A percentile compares a stretch with the other conserved stretches of the same genome.
Conservation (phyloP, 176 grass and related monocot genomes). For the Raddia guianensis region DNA sequence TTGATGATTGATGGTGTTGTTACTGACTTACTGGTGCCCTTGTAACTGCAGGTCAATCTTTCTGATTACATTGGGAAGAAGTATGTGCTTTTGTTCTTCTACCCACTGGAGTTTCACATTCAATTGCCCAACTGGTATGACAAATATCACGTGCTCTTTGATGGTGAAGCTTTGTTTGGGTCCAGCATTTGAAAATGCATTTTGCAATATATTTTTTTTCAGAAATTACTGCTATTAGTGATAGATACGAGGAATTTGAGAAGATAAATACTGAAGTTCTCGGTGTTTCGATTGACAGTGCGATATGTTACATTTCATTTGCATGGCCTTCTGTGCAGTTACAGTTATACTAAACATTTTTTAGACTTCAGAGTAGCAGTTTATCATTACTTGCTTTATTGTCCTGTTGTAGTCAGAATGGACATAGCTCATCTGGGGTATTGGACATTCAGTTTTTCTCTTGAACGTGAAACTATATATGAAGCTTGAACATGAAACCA, state of each 20-base stretch:
- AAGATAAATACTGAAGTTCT: slow-evolving; percentile 74
- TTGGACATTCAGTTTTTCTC: neutral
- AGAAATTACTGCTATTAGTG: slow-evolving; percentile 82
- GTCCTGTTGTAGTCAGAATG: neutral
- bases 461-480: neutral
- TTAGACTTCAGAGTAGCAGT: neutral
- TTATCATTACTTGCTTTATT: neutral
- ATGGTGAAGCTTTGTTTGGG: neutral
- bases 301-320: slow-evolving; percentile 46
- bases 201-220: neutral
- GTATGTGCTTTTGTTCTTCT: slow-evolving; percentile 77
- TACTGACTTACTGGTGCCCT: neutral
- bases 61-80: slow-evolving; percentile 78
- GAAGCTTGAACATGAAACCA: neutral
- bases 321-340: neutral
- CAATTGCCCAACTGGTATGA: slow-evolving; percentile 68
- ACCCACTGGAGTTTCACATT: slow-evolving; percentile 79
- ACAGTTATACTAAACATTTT: neutral
- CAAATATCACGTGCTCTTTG: neutral
- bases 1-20: neutral
- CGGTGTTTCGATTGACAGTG: slow-evolving; percentile 67
- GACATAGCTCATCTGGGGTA: neutral
- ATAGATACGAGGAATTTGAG: slow-evolving; percentile 63
- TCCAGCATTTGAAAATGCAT: neutral
- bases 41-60: slow-evolving; percentile 61